These are phyloP conservation scores for Kodamaea alishanica DNA, from an alignment of 1,139 yeast species.

Conservation along the genomic window DNA sequence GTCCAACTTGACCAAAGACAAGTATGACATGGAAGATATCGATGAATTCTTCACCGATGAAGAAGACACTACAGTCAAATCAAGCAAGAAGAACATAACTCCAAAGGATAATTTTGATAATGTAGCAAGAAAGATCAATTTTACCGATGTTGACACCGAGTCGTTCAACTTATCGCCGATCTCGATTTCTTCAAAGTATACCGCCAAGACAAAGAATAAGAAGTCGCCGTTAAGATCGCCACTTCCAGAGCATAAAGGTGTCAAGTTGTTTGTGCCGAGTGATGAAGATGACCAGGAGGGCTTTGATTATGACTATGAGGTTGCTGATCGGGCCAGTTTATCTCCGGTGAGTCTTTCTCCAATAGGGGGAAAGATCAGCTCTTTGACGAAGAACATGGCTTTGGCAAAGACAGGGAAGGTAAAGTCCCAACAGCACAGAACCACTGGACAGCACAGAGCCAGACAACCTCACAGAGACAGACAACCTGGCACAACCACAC, in stretches of 20 bases:
- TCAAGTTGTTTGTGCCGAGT: background rate
- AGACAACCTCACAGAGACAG: slow-evolving; percentile 4
- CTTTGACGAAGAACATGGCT: slow-evolving; percentile 43
- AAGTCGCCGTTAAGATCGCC: slow-evolving; percentile 37
- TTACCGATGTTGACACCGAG: slow-evolving; percentile 38
- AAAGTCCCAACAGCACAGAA: slow-evolving; percentile 2
- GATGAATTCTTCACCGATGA: slow-evolving; percentile 65
- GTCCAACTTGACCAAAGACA: slow-evolving; percentile 53
- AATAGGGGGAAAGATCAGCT: slow-evolving; percentile 13
- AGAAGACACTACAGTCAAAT: slow-evolving; percentile 25
- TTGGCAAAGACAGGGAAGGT: slow-evolving; percentile 24
- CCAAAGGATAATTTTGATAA: slow-evolving; percentile 18
- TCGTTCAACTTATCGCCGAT: slow-evolving; percentile 33
- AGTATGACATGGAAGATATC: slow-evolving; percentile 72
- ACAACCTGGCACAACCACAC: slow-evolving; percentile 4
- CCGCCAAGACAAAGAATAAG: slow-evolving; percentile 19
- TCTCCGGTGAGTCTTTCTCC: slow-evolving; percentile 18
- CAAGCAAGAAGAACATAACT: slow-evolving; percentile 6
- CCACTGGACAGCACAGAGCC: slow-evolving; percentile 2
- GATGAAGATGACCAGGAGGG: slow-evolving; percentile 11
- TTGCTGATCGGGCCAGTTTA: background rate
- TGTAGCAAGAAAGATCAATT: slow-evolving; percentile 38
- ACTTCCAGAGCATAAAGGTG: slow-evolving; percentile 19
- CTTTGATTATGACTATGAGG: slow-evolving; percentile 9
- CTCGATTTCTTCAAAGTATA: slow-evolving; percentile 18